Conservation (phyloP, 306 rosid species). For the Gynostemma pentaphyllum region DNA sequence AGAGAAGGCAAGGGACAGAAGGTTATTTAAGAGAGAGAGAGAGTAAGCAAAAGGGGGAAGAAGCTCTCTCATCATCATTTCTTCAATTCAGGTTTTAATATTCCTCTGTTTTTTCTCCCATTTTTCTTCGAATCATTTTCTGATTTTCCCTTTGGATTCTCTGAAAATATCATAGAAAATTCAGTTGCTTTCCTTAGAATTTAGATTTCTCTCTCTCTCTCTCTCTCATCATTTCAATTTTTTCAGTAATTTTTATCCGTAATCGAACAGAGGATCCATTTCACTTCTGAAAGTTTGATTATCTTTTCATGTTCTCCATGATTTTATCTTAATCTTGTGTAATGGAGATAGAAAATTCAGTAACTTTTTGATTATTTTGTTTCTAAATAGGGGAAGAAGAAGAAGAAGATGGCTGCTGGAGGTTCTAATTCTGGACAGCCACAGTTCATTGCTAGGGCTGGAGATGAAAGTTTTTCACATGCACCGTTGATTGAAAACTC, state of each 20-base stretch:
- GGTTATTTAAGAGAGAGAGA: too few relatives aligned
- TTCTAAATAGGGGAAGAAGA: background rate
- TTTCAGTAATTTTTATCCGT: background rate
- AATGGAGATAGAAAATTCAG: background rate
- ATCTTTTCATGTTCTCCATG: background rate
- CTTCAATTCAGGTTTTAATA: background rate
- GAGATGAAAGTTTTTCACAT: conserved; percentile 47
- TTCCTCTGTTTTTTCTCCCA: background rate
- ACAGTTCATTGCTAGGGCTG: conserved; percentile 74
- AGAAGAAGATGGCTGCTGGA: conserved; percentile 37
- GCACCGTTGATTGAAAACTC: conserved; percentile 66
- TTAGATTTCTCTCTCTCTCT: background rate
- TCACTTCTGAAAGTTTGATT: background rate
- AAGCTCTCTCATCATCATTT: too few relatives aligned
- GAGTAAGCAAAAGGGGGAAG: too few relatives aligned
- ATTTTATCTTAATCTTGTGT: background rate
- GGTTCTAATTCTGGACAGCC: conserved; percentile 49
- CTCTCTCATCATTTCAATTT: background rate
- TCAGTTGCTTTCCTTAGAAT: too few relatives aligned
- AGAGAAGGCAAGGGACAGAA: too few relatives aligned
- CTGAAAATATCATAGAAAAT: background rate
- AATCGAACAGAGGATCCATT: background rate
- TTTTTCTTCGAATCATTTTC: background rate
- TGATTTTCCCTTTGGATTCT: background rate
- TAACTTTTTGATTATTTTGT: background rate